Evolutionary conservation across 1,139 yeast species (phyloP), one percentile per base, ranked within the genome.

Genomic region (Candida sp.): DNA sequence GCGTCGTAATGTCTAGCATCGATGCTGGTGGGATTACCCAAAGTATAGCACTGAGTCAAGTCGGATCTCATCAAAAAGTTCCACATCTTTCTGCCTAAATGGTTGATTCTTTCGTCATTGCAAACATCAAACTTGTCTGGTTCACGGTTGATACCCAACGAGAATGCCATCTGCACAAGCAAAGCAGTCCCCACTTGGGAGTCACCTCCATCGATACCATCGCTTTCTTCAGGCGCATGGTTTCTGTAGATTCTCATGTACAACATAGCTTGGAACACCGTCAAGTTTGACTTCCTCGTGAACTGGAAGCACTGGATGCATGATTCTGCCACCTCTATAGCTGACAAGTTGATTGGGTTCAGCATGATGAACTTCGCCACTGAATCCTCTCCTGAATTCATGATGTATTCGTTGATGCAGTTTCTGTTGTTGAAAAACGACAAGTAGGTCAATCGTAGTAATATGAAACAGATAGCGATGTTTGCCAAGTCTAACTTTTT

Each of bases 71-170:
- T 56, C 25, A 72, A 52, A 31, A 56, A 63, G 58, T 75, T 73
- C 88, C 88, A 84, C 3, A 83, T 71, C 54, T 82, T 83, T 58
- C 88, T 70, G 62, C 77, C 74, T 17, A 76, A 61, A 57, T 75
- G 73, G 47, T 77, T 70, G 26, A 65, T 52, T 47, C 63, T 63
- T 45, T 66, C 63, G 54, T 71, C 66, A 52, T 57, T 47, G 49
- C 60, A 52, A 6, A 55, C 48, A 27, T 59, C 63, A 49, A 67
- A 62, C 41, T 59, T 63, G 34, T 68, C 71, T 0, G 78, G 78
- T 25, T 77, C 80, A 42, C 83, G 62, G 58, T 81, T 72, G 34
- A 80, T 59, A 0, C 86, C 85, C 45, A 81, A 61, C 2, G 77
- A 65, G 44, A 69, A 68, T 0, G 83, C 81, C 68, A 73, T 74